Evolutionary conservation across 345 rosid genomes (phyloP).

Genomic region (Bretschneidera sinensis): DNA sequence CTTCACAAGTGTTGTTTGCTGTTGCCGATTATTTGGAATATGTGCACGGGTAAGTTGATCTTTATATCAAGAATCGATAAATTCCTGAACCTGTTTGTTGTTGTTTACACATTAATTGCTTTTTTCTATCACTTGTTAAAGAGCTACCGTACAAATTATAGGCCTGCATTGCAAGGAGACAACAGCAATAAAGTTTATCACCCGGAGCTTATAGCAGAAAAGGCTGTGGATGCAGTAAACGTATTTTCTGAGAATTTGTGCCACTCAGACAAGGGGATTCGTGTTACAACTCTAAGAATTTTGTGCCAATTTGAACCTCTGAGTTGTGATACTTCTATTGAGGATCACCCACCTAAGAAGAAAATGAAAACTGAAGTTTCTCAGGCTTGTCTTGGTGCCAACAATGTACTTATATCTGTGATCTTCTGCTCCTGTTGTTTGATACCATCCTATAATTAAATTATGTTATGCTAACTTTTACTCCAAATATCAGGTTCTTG

Average conservation of each 20-base stretch:
- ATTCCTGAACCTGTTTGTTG: background rate
- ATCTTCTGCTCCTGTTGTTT: slow-evolving; percentile 5
- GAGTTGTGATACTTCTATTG: slow-evolving; percentile 24
- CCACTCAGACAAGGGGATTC: slow-evolving; percentile 62
- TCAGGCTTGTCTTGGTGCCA: slow-evolving; percentile 20
- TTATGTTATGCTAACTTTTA: slow-evolving; percentile 12
- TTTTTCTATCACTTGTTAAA: slow-evolving; percentile 12
- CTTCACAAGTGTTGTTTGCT: slow-evolving; percentile 58
- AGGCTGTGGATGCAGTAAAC: slow-evolving; percentile 37
- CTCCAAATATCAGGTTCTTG: slow-evolving; percentile 58
- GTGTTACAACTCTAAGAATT: slow-evolving; percentile 68
- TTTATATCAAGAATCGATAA: background rate
- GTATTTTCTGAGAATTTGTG: slow-evolving; percentile 62
- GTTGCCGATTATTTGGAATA: slow-evolving; percentile 75
- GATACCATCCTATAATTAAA: background rate
- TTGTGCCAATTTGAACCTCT: slow-evolving; percentile 60
- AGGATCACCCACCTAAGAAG: slow-evolving; percentile 42
- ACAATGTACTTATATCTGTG: slow-evolving; percentile 42
- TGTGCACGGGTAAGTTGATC: slow-evolving; percentile 49
- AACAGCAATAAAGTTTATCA: slow-evolving; percentile 19
- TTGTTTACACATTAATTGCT: background rate
- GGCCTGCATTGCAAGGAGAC: slow-evolving; percentile 39
- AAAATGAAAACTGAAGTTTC: slow-evolving; percentile 44
- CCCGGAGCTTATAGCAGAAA: slow-evolving; percentile 46
- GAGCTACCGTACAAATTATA: slow-evolving; percentile 24